These are phyloP conservation scores for Puccinia triticina DNA, from an alignment of 1,284 basidiomycete genomes.

Conservation along the genomic window DNA sequence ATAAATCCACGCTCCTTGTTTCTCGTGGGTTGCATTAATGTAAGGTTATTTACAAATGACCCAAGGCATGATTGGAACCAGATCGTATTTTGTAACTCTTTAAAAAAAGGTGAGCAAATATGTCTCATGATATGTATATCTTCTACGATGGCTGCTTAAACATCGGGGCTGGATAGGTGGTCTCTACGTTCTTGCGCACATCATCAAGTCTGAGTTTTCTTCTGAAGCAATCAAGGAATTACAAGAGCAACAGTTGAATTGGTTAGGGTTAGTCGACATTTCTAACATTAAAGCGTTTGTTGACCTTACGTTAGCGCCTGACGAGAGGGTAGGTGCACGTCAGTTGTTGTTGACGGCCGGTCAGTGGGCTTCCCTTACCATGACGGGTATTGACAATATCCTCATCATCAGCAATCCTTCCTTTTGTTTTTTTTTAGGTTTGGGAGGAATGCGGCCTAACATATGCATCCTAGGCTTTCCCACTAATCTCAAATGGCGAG, in stretches of 20 bases:
- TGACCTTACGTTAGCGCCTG: slow-evolving; percentile 44
- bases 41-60: slow-evolving; percentile 43
- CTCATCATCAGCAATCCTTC: neutral
- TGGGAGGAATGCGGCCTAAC: slow-evolving; percentile 50
- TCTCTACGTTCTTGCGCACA: slow-evolving; percentile 44
- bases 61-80: slow-evolving; percentile 50
- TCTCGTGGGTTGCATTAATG: neutral
- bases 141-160: neutral
- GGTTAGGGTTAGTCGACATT: slow-evolving; percentile 49
- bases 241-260: slow-evolving; percentile 49
- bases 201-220: slow-evolving; percentile 50
- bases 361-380: slow-evolving; percentile 21
- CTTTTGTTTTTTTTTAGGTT: neutral
- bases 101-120: slow-evolving; percentile 39
- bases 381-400: neutral
- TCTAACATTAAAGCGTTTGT: slow-evolving; percentile 51
- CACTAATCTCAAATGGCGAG: slow-evolving; percentile 47
- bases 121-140: neutral
- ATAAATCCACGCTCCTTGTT: neutral
- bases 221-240: slow-evolving; percentile 45
- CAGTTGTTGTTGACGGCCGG: slow-evolving; percentile 42
- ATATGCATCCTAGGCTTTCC: slow-evolving; percentile 49
- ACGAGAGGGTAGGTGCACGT: slow-evolving; percentile 48
- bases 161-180: slow-evolving; percentile 10
- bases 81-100: slow-evolving; percentile 50